Conservation (phyloP, 805 yeast species). For the Metschnikowia peoriensis region DNA sequence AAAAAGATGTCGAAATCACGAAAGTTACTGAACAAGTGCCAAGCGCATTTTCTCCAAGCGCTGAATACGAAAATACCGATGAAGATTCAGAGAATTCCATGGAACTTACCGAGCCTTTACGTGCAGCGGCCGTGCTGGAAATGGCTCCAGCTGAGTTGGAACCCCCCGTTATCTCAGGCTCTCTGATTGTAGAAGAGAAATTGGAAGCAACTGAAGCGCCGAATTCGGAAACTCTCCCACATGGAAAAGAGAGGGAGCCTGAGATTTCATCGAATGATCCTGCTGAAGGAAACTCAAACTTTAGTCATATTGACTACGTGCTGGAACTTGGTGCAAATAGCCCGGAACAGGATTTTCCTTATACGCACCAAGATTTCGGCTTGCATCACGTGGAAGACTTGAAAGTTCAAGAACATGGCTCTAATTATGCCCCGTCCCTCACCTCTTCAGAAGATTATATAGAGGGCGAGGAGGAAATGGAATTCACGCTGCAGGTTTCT, state of each 20-base stretch:
- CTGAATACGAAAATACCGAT: slow-evolving; percentile 10
- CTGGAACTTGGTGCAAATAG: not conserved
- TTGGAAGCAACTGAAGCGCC: not conserved
- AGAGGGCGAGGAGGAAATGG: slow-evolving; percentile 16
- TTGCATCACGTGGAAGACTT: not conserved
- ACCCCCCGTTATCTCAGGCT: not conserved
- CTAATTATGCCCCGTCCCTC: slow-evolving; percentile 3
- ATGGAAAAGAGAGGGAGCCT: not conserved
- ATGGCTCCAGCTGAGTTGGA: not conserved
- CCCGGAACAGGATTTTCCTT: slow-evolving; percentile 5
- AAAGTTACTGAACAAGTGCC: not conserved
- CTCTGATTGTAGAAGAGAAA: not conserved
- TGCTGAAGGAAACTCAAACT: no score
- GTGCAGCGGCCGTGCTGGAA: not conserved
- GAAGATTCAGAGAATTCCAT: slow-evolving; percentile 24
- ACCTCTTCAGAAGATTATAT: slow-evolving; percentile 8
- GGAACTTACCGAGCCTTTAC: slow-evolving; percentile 28
- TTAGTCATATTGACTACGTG: not conserved
- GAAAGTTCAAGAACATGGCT: not conserved
- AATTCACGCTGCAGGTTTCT: slow-evolving; percentile 13
- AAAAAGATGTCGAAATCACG: not conserved
- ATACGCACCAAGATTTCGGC: not conserved
- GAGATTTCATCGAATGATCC: no score
- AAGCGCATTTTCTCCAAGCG: not conserved
- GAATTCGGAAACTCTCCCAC: not conserved